Evolutionary conservation across 768 basidiomycete species (phyloP).

Genomic region (Rhodocollybia butyracea): DNA sequence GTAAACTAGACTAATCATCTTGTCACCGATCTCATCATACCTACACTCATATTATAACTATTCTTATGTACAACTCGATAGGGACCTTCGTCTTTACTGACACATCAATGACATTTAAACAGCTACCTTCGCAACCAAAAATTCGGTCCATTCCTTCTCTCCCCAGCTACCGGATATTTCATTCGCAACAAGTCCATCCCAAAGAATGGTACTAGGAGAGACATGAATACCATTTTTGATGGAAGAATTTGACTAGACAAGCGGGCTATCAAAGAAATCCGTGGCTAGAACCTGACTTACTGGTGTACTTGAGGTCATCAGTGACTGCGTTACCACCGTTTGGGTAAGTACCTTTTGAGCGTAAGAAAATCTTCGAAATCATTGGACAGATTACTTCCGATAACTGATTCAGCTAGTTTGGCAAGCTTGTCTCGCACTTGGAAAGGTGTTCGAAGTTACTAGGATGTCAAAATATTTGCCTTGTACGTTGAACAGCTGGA

Average conservation of each 20-base stretch:
- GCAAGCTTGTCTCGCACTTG: constrained; percentile 77
- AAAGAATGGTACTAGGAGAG: constrained; percentile 77
- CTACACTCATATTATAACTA: no score
- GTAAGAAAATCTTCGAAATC: constrained; percentile 61
- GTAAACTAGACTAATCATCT: no score
- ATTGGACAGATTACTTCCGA: constrained; percentile 46
- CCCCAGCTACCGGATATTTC: constrained; percentile 84
- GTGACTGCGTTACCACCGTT: constrained; percentile 86
- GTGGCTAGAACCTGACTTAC: constrained; percentile 39
- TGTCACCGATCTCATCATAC: no score
- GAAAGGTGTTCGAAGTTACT: constrained; percentile 56
- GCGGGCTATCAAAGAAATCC: neutral
- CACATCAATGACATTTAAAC: constrained; percentile 23
- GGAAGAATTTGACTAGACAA: constrained; percentile 74
- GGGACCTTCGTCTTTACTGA: no score
- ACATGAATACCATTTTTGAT: constrained; percentile 94
- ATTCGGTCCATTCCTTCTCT: constrained; percentile 76
- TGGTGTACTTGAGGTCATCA: constrained; percentile 85
- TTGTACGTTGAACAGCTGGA: constrained; percentile 73
- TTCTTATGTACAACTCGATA: no score
- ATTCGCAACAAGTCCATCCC: constrained; percentile 70
- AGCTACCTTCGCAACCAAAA: constrained; percentile 56
- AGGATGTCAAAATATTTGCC: constrained; percentile 80
- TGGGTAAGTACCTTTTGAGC: constrained; percentile 54
- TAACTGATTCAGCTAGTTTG: constrained; percentile 49